Conservation (phyloP, 2,329 filamentous ascomycete genomes). For the Teratosphaeria viscida region DNA sequence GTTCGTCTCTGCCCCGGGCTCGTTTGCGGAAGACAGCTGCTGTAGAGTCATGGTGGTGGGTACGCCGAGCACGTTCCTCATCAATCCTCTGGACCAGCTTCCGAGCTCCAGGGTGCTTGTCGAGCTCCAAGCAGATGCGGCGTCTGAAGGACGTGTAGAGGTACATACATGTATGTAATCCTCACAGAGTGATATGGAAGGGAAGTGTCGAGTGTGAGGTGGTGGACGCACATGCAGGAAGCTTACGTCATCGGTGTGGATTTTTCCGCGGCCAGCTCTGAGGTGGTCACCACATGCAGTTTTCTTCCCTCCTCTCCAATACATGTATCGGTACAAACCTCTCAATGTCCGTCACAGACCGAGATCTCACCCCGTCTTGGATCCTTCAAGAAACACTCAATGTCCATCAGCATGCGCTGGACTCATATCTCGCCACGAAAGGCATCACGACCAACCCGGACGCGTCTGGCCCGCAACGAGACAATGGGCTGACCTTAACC, state of each 20-base stretch:
- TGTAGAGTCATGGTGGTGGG: not conserved
- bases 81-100: constrained; percentile 1
- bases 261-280: too few species aligned
- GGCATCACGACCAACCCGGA: not conserved
- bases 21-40: not conserved
- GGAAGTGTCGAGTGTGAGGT: too few species aligned
- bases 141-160: constrained; percentile 3
- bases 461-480: not conserved
- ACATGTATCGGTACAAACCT: too few species aligned
- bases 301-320: not conserved
- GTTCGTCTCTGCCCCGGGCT: not conserved
- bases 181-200: too few species aligned
- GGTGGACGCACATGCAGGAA: too few species aligned
- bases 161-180: too few species aligned
- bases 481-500: constrained; percentile 54
- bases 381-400: constrained; percentile 21
- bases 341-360: not conserved
- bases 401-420: constrained; percentile 15
- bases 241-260: too few species aligned
- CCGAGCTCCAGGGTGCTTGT: not conserved
- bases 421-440: constrained; percentile 3
- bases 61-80: not conserved
- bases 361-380: constrained; percentile 20
- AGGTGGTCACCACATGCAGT: not conserved
- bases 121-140: constrained; percentile 1